Evolutionary conservation across 2,329 filamentous ascomycete genomes (phyloP), one percentile per base, ranked within the genome.

Genomic region (Neopestalotiopsis clavispora): DNA sequence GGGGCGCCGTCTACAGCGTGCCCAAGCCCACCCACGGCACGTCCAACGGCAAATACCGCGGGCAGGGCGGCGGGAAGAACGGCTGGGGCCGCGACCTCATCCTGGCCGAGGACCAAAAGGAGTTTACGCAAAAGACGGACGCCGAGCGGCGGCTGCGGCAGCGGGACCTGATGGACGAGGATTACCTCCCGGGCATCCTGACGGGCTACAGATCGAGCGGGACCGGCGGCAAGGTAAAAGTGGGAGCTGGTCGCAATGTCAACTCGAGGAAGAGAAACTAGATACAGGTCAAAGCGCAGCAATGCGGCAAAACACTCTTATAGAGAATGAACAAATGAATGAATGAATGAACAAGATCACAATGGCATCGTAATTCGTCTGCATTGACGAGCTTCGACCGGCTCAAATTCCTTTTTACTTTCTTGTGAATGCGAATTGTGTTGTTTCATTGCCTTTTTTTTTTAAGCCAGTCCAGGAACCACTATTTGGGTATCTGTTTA

Each of bases 61-160:
- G 81, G 5, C 75, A 84, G 58, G 90, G 89, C 1, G 94, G 94
- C 57, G 95, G 95, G 1, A 92, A 97, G 81, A 89, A 91, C 57
- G 94, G 94, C 17, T 98, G 96, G 94, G 95, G 95, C 10, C 87
- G 88, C 56, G 90, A 91, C 45, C 83, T 99, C 72, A 93, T 99
- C 67, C 83, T 99, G 10, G 90, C 94, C 0, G 95, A 98, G 82
- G 96, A 99, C 79, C 96, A 99, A 84, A 98, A 97, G 84, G 96
- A 99, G 84, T 98, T 93, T 80, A 80, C 88, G 57, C 85, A 87
- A 72, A 90, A 90, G 66, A 79, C 88, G 17, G 87, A 86, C 3
- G 87, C 90, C 73, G 88, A 92, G 77, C 88, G 87, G 74, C 89
- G 92, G 74, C 84, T 84, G 66, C 91, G 91, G 76, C 89, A 93